phyloP scores from a whole-genome alignment of 768 basidiomycete genomes.

The Pleurotus tuoliensis region DNA sequence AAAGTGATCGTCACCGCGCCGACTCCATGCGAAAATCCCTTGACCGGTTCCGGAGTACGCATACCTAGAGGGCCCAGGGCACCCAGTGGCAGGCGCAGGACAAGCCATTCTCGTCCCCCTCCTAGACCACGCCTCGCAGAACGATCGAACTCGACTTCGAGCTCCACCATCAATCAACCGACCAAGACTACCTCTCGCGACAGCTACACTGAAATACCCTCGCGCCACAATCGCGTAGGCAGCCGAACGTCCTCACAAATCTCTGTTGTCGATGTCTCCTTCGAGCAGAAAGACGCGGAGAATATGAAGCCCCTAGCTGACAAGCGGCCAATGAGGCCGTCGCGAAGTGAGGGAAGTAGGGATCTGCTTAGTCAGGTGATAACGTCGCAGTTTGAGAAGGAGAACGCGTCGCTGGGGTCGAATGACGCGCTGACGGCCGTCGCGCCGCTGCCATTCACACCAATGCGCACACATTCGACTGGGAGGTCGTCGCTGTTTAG shows the following conservation, averaged over 20 bases:
- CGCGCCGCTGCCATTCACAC: constrained; percentile 37
- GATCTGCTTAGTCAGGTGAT: constrained; percentile 11
- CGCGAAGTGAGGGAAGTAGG: constrained; percentile 11
- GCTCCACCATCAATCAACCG: not conserved
- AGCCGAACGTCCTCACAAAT: not conserved
- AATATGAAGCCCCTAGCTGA: not conserved
- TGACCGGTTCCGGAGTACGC: not conserved
- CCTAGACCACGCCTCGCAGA: not conserved
- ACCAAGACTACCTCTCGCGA: not conserved
- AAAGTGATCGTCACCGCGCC: constrained; percentile 52
- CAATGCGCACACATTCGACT: constrained; percentile 35
- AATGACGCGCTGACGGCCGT: constrained; percentile 23
- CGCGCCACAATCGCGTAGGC: not conserved
- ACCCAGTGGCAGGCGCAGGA: not conserved
- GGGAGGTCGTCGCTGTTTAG: constrained; percentile 32
- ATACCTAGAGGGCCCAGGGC: constrained; percentile 6
- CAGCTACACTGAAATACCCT: not conserved
- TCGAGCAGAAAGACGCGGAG: not conserved
- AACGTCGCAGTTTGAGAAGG: constrained; percentile 30
- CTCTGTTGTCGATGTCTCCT: constrained; percentile 2
- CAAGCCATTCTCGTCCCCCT: constrained; percentile 2
- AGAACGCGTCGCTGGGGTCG: constrained; percentile 32
- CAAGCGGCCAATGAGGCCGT: constrained; percentile 15
- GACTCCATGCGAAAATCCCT: constrained; percentile 36
- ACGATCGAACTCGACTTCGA: not conserved